A percentile compares a stretch with the other conserved stretches of the same genome.
Evolutionary conservation across 192 early-diverging fungal genomes (phyloP).

Genomic region (Coemansia sp.): DNA sequence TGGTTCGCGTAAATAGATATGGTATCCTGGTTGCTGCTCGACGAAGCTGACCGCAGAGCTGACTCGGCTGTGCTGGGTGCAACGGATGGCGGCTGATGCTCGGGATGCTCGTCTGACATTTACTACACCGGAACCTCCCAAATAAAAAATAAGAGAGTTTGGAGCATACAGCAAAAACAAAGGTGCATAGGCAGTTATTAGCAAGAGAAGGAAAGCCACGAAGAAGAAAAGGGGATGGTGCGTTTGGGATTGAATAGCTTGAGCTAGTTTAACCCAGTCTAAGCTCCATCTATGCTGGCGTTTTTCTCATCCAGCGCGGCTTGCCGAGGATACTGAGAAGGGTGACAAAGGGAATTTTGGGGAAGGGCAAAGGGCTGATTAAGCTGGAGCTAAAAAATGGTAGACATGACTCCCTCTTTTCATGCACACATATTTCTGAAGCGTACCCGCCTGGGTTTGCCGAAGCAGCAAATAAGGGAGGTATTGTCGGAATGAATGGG

Average conservation of each 20-base stretch:
- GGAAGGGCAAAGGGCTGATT: constrained; percentile 6
- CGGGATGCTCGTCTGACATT: constrained; percentile 44
- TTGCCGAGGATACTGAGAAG: constrained; percentile 2
- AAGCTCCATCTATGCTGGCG: background rate
- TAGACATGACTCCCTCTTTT: background rate
- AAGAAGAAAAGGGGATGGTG: background rate
- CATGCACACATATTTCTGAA: background rate
- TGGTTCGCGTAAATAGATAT: background rate
- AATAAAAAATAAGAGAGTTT: constrained; percentile 2
- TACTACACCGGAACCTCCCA: constrained; percentile 29
- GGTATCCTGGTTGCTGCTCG: background rate
- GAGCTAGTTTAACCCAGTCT: background rate
- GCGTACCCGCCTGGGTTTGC: constrained; percentile 1
- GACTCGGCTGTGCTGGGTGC: constrained; percentile 13
- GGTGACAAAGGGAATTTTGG: background rate
- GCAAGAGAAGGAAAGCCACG: constrained; percentile 3
- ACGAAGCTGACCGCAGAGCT: background rate
- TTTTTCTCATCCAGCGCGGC: background rate
- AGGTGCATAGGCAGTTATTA: background rate
- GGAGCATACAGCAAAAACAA: constrained; percentile 4
- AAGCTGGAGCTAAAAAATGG: constrained; percentile 10
- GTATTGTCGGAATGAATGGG: constrained; percentile 11
- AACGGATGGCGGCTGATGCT: constrained; percentile 16
- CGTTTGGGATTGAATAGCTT: background rate
- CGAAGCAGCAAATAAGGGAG: constrained; percentile 6